A percentile compares a stretch with the other conserved stretches of the same genome.
These are phyloP conservation scores for Plectosphaerella plurivora DNA, from an alignment of 2,329 filamentous ascomycete species.

Conservation along the genomic window DNA sequence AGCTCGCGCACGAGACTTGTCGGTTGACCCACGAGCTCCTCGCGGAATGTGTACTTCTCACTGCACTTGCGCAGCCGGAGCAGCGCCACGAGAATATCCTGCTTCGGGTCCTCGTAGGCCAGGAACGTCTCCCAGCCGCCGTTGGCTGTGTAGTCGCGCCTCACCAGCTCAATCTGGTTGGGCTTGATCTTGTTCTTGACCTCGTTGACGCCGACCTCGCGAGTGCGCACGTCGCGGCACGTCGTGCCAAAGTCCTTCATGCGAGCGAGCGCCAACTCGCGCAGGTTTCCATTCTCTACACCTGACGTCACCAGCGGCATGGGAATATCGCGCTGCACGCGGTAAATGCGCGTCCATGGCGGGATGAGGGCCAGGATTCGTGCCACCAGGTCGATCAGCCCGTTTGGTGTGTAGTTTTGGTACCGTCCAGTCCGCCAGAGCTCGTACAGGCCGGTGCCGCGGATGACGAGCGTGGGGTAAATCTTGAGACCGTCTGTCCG, in stretches of 20 bases:
- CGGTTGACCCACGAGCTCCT: constrained; percentile 79
- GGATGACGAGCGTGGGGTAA: constrained; percentile 94
- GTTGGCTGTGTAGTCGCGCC: constrained; percentile 91
- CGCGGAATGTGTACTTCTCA: constrained; percentile 84
- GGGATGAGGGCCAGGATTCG: constrained; percentile 93
- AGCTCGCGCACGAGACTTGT: constrained; percentile 91
- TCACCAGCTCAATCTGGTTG: constrained; percentile 91
- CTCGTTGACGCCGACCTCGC: constrained; percentile 97
- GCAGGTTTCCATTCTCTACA: constrained; percentile 94
- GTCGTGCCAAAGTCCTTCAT: constrained; percentile 99
- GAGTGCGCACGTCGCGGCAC: constrained; percentile 91
- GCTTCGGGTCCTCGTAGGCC: constrained; percentile 96
- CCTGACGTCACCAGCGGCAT: constrained; percentile 99
- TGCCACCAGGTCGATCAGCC: constrained; percentile 89
- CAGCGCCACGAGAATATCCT: constrained; percentile 92
- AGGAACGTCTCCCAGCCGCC: constrained; percentile 98
- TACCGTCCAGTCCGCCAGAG: constrained; percentile 95
- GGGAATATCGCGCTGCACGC: constrained; percentile 97
- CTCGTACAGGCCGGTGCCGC: constrained; percentile 94
- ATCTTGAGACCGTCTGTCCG: constrained; percentile 96
- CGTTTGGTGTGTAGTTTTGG: constrained; percentile 98
- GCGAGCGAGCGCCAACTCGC: constrained; percentile 87
- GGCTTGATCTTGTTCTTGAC: constrained; percentile 98
- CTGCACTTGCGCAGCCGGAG: constrained; percentile 88
- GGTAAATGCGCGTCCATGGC: constrained; percentile 97